Base-by-base conservation (phyloP, 768 basidiomycete genomes). In the Hirschioporus abietinus region DNA sequence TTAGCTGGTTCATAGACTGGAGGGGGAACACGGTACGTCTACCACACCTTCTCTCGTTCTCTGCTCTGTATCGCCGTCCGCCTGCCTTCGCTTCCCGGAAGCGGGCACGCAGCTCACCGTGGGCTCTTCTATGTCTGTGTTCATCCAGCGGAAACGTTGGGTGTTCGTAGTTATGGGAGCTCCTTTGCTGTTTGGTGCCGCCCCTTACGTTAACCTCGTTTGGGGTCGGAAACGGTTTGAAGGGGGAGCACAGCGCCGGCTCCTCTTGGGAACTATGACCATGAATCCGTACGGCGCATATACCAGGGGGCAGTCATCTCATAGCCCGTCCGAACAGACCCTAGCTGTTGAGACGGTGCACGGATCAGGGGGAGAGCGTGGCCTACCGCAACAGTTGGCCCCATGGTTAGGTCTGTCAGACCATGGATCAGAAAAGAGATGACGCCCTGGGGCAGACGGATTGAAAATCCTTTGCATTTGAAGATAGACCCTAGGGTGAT, bases 331-430 rank as follows among this genome's bases (percentile, higher is more conserved):
- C 42, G 42, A 52, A 10, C 42, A 52, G 42, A 52, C 42, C 42
- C 42, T 52, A 52, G 42, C 42, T 52, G 42, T 52, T 52, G 42
- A 52, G 42, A 52, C 42, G 42, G 42, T 52, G 42, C 42, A 52
- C 42, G 42, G 42, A 52, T 5, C 42, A 52, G 12, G 42, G 30
- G 42, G 42, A 15, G 1, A 52, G 42, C 42, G 42, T 52, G 42
- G 42, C 42, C 42, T 52, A 52, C 42, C 42, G 42, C 42, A 52
- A 52, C 12, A 52, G 42, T 52, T 52, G 42, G 42, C 42, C 42
- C 42, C 42, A 52, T 52, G 42, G 42, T 52, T 12, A 52, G 42
- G 42, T 52, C 42, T 52, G 42, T 52, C 42, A 52, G 42, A 52
- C 42, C 42, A 52, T 52, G 42, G 42, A 52, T 15, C 12, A 6